These are phyloP conservation scores for Ganoderma leucocontextum DNA, from an alignment of 1,284 basidiomycete genomes.

Conservation along the genomic window DNA sequence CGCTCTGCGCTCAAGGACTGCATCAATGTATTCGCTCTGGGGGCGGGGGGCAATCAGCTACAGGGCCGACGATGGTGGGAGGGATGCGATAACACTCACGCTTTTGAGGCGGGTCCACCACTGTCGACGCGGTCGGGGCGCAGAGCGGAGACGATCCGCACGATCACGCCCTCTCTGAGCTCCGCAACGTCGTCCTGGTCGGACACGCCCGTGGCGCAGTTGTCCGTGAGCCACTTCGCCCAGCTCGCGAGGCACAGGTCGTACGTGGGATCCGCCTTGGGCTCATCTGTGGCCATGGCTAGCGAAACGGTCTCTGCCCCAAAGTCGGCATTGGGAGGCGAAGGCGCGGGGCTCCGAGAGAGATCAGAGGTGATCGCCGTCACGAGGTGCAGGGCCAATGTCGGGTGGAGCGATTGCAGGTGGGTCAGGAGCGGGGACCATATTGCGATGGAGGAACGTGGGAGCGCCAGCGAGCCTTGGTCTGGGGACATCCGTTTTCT, in stretches of 20 bases:
- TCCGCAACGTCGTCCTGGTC: slow-evolving; percentile 42
- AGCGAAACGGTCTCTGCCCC: slow-evolving; percentile 31
- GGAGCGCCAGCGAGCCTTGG: slow-evolving; percentile 56
- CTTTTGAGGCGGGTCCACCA: slow-evolving; percentile 39
- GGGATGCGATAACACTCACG: slow-evolving; percentile 40
- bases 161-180: slow-evolving; percentile 52
- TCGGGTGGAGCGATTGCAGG: slow-evolving; percentile 63
- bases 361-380: slow-evolving; percentile 58
- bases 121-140: slow-evolving; percentile 45
- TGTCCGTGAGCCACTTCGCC: slow-evolving; percentile 65
- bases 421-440: slow-evolving; percentile 79
- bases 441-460: slow-evolving; percentile 60
- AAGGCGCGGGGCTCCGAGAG: slow-evolving; percentile 27
- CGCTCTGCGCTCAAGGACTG: slow-evolving; percentile 48
- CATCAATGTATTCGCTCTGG: slow-evolving; percentile 53
- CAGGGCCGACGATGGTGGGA: too few species aligned
- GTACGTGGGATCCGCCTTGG: slow-evolving; percentile 52
- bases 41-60: neutral
- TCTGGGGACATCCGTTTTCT: slow-evolving; percentile 68
- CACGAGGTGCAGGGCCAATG: slow-evolving; percentile 61
- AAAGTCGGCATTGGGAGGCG: slow-evolving; percentile 8
- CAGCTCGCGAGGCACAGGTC: slow-evolving; percentile 70
- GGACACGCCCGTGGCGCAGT: slow-evolving; percentile 42
- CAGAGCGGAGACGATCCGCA: slow-evolving; percentile 56
- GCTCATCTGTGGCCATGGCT: slow-evolving; percentile 20